phyloP scores from a whole-genome alignment of 75 land plant species.

The Larix kaempferi region DNA sequence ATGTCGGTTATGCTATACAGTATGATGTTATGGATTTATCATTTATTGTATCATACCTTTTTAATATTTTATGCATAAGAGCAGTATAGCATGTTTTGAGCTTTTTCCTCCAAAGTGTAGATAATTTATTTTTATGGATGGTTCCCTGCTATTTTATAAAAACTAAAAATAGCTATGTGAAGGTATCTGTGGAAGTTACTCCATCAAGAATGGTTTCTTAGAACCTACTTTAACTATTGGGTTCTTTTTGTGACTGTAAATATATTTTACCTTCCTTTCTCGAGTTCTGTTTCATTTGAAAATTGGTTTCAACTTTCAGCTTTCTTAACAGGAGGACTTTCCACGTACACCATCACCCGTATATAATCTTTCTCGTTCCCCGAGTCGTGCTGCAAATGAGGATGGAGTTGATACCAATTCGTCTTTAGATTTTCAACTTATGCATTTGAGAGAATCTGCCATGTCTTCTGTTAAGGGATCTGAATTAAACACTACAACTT shows the following conservation, averaged over 20 bases:
- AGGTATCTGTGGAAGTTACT: too few relatives aligned
- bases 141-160: too few relatives aligned
- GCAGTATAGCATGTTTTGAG: background rate
- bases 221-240: too few relatives aligned
- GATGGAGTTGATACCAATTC: constrained; percentile 35
- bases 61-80: too few relatives aligned
- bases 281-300: background rate
- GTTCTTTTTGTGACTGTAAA: too few relatives aligned
- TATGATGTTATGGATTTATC: background rate
- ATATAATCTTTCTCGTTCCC: constrained; percentile 46
- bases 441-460: constrained; percentile 36
- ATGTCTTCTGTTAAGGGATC: constrained; percentile 17
- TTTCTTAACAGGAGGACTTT: constrained; percentile 63
- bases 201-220: too few relatives aligned
- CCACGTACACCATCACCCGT: constrained; percentile 92
- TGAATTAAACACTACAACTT: constrained; percentile 21
- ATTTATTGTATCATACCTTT: too few relatives aligned
- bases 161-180: too few relatives aligned
- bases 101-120: background rate
- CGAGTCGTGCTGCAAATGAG: constrained; percentile 51
- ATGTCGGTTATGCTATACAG: background rate
- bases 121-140: too few relatives aligned
- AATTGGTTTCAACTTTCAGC: background rate
- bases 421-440: constrained; percentile 31
- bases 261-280: background rate